Conservation (phyloP, 164 flowering plant genomes). For the Nymphaea colorata region DNA sequence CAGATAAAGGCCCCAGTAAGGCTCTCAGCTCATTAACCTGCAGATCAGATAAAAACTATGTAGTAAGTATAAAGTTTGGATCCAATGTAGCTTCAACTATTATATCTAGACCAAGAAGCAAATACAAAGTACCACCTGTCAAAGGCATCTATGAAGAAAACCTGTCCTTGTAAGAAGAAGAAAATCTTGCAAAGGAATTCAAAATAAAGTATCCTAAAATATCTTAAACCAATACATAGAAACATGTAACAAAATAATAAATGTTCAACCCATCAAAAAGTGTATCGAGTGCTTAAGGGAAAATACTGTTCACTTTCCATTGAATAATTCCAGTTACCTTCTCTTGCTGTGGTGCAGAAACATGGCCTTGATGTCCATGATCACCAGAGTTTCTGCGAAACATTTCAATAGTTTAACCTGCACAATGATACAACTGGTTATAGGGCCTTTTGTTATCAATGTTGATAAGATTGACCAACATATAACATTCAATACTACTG, state of each 20-base stretch:
- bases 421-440: no score
- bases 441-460: no score
- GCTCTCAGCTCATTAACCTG: conserved; percentile 68
- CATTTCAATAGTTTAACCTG: conserved; percentile 16
- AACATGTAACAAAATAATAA: background rate
- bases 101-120: background rate
- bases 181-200: background rate
- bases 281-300: background rate
- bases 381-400: conserved; percentile 33
- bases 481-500: background rate
- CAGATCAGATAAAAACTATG: background rate
- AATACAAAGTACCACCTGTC: background rate
- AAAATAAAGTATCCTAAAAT: background rate
- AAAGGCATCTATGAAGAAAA: background rate
- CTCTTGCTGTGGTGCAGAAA: conserved; percentile 16
- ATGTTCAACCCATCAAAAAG: background rate
- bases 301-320: background rate
- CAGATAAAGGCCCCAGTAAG: conserved; percentile 70
- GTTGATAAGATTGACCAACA: background rate
- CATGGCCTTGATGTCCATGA: conserved; percentile 33
- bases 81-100: background rate
- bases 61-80: background rate
- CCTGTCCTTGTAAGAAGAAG: background rate
- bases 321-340: conserved; percentile 32
- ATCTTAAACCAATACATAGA: background rate